Base-by-base conservation (phyloP, 805 yeast genomes). In the Yarrowia sp. region DNA sequence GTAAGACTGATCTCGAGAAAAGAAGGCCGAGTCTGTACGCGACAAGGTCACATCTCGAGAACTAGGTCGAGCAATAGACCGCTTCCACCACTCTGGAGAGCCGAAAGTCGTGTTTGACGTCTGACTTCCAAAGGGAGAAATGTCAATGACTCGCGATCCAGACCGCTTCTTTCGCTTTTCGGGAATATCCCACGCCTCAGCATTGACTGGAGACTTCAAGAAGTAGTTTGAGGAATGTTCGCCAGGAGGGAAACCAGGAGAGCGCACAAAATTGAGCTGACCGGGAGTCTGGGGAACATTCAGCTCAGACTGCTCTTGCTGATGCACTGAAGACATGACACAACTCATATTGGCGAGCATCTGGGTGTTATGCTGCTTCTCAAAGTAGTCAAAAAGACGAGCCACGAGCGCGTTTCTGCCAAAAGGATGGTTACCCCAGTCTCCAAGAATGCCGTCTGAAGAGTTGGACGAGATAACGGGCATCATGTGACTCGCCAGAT, bases 341-440 rank as follows among this genome's bases (percentile, higher is more conserved):
- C 96, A 89, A 3, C 93, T 82, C 66, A 91, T 73, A 90, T 89
- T 88, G 0, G 96, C 97, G 22, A 92, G 75, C 96, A 93, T 90
- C 71, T 93, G 97, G 25, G 90, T 73, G 68, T 93, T 87, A 1
- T 85, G 84, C 41, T 77, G 69, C 32, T 68, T 73, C 67, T 86
- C 94, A 69, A 85, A 90, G 67, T 86, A 85, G 0, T 71, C 69
- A 68, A 92, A 68, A 38, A 90, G 76, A 63, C 83, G 82, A 24
- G 78, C 78, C 0, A 90, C 78, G 21, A 90, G 74, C 88, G 90
- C 83, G 12, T 78, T 67, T 38, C 84, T 79, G 1, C 96, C 96
- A 70, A 86, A 81, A 0, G 91, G 92, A 70, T 89, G 96, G 4
- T 81, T 74, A 0, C 93, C 93, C 97, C 97, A 92, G 35, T 55